These are phyloP conservation scores for Suhomyces prunicola DNA, from an alignment of 805 yeast genomes.

Conservation along the genomic window DNA sequence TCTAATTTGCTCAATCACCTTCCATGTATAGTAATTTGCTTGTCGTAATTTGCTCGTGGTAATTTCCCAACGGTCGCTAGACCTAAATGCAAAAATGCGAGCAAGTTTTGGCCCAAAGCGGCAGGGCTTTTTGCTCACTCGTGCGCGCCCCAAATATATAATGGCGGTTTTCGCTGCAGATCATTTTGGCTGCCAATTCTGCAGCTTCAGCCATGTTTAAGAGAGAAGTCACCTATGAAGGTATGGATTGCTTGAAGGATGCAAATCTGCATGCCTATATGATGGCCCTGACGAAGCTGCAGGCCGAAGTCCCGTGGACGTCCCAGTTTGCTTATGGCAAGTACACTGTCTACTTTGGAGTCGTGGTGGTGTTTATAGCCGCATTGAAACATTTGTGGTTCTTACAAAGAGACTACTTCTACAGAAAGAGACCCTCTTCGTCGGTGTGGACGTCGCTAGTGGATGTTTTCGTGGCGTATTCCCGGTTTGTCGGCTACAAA, in stretches of 20 bases:
- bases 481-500: conserved; percentile 32
- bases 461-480: conserved; percentile 31
- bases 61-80: background rate
- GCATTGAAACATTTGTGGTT: conserved; percentile 33
- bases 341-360: conserved; percentile 39
- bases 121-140: conserved; percentile 1
- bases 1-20: background rate
- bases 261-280: conserved; percentile 19
- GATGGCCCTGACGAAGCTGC: conserved; percentile 22
- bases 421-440: conserved; percentile 9
- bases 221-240: conserved; percentile 24
- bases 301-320: conserved; percentile 27
- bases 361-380: conserved; percentile 32
- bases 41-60: no score
- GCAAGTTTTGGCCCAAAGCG: conserved; percentile 1
- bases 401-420: conserved; percentile 19
- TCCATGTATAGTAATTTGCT: background rate
- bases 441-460: conserved; percentile 14
- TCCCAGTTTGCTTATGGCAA: conserved; percentile 31
- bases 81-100: no score
- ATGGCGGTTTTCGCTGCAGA: background rate
- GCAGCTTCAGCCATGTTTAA: conserved; percentile 4
- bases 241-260: conserved; percentile 38
- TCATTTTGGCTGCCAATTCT: conserved; percentile 2
- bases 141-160: background rate